Percentiles rank a stretch among this genome's conserved stretches.
Conservation (phyloP, 106 monocot species). For the Phalaenopsis aphrodite region DNA sequence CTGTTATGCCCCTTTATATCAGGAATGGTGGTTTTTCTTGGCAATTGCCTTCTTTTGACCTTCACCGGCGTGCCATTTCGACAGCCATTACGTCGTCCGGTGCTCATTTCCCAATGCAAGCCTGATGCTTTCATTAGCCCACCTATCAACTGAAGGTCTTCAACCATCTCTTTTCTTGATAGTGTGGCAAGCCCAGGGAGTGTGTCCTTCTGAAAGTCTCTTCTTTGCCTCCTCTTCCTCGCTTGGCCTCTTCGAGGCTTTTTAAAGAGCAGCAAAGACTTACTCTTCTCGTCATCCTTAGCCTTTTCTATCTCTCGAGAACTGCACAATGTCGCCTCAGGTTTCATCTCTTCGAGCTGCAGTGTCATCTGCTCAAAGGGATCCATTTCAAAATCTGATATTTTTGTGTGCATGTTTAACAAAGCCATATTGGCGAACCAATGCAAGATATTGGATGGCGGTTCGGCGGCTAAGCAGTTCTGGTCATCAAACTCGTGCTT, state of each 20-base stretch:
- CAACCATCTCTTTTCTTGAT: slow-evolving; percentile 50
- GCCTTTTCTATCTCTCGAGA: neutral
- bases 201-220: slow-evolving; percentile 80
- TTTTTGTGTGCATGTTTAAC: neutral
- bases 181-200: slow-evolving; percentile 58
- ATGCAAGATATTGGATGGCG: slow-evolving; percentile 16
- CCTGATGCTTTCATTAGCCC: slow-evolving; percentile 46
- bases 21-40: neutral
- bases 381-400: slow-evolving; percentile 20
- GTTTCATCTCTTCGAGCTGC: slow-evolving; percentile 44
- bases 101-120: slow-evolving; percentile 16
- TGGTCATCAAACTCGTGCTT: neutral
- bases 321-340: slow-evolving; percentile 27
- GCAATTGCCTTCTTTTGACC: slow-evolving; percentile 15
- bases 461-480: neutral
- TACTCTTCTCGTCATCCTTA: neutral
- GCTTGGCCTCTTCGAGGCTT: slow-evolving; percentile 35
- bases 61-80: slow-evolving; percentile 13
- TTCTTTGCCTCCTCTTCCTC: slow-evolving; percentile 48
- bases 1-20: slow-evolving; percentile 2
- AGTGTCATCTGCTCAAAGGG: slow-evolving; percentile 59
- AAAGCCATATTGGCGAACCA: slow-evolving; percentile 57
- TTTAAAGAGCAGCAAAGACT: slow-evolving; percentile 23
- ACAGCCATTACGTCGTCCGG: slow-evolving; percentile 15
- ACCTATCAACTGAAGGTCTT: slow-evolving; percentile 61